phyloP scores from a whole-genome alignment of 2,329 filamentous ascomycete genomes.

The Alternaria infectoria region DNA sequence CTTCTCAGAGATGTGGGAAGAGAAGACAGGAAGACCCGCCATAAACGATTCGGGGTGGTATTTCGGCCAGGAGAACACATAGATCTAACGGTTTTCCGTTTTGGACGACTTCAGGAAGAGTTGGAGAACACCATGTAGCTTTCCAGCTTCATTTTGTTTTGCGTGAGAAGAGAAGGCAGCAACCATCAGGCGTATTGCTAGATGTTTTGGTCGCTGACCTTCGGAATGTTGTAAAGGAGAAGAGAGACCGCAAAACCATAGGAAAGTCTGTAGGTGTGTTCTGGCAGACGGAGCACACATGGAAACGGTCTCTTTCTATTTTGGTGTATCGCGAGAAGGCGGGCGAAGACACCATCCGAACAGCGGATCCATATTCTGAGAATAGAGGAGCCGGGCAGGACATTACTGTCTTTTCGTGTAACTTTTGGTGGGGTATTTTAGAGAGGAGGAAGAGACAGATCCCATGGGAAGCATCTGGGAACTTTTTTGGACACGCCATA shows the following conservation, averaged over 20 bases:
- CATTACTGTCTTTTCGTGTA: too few species aligned
- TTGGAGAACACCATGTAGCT: neutral
- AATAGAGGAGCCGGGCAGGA: neutral
- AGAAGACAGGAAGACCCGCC: neutral
- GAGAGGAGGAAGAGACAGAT: neutral
- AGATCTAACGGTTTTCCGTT: fast-evolving
- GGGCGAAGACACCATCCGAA: neutral
- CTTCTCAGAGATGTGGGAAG: neutral
- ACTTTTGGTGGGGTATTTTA: too few species aligned
- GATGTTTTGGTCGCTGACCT: neutral
- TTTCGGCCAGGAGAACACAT: neutral
- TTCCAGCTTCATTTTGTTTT: neutral
- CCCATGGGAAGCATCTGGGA: too few species aligned
- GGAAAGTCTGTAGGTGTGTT: neutral
- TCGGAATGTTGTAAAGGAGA: neutral
- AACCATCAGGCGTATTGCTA: fast-evolving
- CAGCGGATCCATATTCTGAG: neutral
- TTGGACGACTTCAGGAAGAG: neutral
- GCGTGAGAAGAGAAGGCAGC: neutral
- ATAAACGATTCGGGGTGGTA: fast-evolving
- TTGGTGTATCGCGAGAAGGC: neutral
- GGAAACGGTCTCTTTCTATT: too few species aligned
- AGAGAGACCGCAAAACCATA: neutral
- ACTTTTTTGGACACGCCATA: too few species aligned
- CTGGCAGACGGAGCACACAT: too few species aligned